phyloP scores from a whole-genome alignment of 108 stramenopile genomes.

The Schizochytrium sp. region DNA sequence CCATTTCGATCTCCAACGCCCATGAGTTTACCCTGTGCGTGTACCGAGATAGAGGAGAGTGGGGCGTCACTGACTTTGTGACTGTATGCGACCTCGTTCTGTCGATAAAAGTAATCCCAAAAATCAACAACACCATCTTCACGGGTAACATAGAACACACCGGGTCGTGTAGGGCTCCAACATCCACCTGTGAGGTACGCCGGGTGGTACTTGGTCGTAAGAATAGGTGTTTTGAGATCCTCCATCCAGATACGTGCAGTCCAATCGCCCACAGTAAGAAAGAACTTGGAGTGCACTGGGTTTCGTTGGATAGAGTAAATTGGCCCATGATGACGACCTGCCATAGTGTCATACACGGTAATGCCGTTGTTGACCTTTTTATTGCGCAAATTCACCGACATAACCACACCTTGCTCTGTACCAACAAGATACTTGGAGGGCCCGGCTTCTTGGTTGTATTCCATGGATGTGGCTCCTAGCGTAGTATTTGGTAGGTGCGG shows the following conservation, averaged over 20 bases:
- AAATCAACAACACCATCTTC: conserved; percentile 86
- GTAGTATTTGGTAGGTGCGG: conserved; percentile 50
- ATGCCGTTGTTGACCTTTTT: conserved; percentile 86
- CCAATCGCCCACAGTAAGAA: conserved; percentile 91
- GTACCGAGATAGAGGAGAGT: conserved; percentile 81
- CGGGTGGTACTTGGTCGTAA: conserved; percentile 83
- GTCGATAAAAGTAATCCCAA: conserved; percentile 88
- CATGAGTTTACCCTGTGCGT: conserved; percentile 82
- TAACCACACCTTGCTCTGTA: conserved; percentile 87
- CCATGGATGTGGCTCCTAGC: conserved; percentile 84
- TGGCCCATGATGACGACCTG: conserved; percentile 87
- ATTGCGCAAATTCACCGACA: conserved; percentile 83
- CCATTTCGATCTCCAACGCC: conserved; percentile 87
- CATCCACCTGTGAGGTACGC: conserved; percentile 85
- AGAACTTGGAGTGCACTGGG: conserved; percentile 85
- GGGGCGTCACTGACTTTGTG: conserved; percentile 85
- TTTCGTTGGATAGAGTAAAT: conserved; percentile 88
- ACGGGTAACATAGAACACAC: conserved; percentile 88
- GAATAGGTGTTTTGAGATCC: conserved; percentile 85
- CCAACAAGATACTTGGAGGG: conserved; percentile 89
- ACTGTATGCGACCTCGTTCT: conserved; percentile 86
- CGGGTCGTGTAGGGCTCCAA: conserved; percentile 88
- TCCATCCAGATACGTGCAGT: conserved; percentile 87
- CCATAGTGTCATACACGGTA: conserved; percentile 81
- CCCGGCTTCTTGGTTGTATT: conserved; percentile 87